Percentiles rank a stretch among this genome's conserved stretches.
phyloP scores from a whole-genome alignment of 805 yeast species.

The Spathaspora passalidarum region DNA sequence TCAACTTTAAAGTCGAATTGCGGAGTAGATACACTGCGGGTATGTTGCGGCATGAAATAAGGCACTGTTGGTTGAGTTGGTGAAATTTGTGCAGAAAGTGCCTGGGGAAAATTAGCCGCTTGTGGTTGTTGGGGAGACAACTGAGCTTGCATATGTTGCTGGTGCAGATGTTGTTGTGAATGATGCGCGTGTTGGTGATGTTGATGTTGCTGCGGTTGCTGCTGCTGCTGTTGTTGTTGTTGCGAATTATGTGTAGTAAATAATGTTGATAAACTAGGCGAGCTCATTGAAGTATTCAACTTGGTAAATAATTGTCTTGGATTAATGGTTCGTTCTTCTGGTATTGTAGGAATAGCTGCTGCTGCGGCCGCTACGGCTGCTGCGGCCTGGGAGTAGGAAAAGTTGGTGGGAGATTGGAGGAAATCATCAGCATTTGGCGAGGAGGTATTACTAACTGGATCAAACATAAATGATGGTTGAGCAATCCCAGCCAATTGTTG shows the following conservation, averaged over 20 bases:
- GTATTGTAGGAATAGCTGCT: neutral
- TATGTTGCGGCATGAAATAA: conserved; percentile 4
- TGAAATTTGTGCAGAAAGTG: neutral
- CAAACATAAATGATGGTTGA: neutral
- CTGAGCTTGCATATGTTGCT: conserved; percentile 1
- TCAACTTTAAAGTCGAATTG: conserved; percentile 28
- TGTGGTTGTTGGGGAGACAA: too few relatives aligned
- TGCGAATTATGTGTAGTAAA: conserved; percentile 2
- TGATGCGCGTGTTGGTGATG: neutral
- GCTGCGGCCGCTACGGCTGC: conserved; percentile 4
- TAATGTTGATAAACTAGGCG: conserved; percentile 17
- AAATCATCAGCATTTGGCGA: neutral
- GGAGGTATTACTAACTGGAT: neutral
- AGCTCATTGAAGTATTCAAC: conserved; percentile 10
- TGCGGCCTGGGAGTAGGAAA: conserved; percentile 6
- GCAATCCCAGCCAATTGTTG: neutral
- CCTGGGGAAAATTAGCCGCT: conserved; percentile 1
- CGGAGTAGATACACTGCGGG: conserved; percentile 8
- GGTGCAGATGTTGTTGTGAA: conserved; percentile 6
- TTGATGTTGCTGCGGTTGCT: conserved; percentile 2
- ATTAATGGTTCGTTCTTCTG: conserved; percentile 26
- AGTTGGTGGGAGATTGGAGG: neutral
- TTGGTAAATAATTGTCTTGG: conserved; percentile 27
- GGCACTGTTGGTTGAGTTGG: neutral
- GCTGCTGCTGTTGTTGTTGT: conserved; percentile 5